These are phyloP conservation scores for Eimeria falciformis DNA, from an alignment of 169 alveolate genomes.

Conservation along the genomic window DNA sequence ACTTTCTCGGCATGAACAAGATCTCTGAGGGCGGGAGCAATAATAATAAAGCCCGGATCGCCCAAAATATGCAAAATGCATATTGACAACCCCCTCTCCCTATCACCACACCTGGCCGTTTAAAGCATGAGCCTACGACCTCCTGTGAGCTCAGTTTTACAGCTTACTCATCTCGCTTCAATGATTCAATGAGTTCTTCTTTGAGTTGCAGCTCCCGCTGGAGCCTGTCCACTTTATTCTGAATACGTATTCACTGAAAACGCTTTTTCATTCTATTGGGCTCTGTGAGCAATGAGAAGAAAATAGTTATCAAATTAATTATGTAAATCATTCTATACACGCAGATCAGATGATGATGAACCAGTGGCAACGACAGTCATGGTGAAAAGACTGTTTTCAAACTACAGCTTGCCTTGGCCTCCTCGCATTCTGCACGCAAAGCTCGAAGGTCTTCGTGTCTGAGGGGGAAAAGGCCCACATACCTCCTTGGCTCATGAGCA, in stretches of 20 bases:
- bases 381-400: no score
- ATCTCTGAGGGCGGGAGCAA: no score
- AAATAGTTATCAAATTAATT: no score
- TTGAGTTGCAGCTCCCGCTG: conserved; percentile 27
- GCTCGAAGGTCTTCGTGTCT: conserved; percentile 15
- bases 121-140: no score
- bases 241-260: background rate
- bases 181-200: conserved; percentile 47
- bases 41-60: background rate
- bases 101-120: no score
- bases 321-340: no score
- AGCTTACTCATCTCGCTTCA: conserved; percentile 56
- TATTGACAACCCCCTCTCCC: no score
- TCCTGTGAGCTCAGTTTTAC: background rate
- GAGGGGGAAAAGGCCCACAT: background rate
- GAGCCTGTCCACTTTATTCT: conserved; percentile 36
- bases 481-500: background rate
- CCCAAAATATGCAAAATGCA: background rate
- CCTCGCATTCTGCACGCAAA: conserved; percentile 14
- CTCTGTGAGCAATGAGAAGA: no score
- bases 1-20: background rate
- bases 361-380: no score
- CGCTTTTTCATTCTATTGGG: no score
- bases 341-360: no score
- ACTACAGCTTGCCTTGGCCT: conserved; percentile 2